Evolutionary conservation across 2,329 filamentous ascomycete genomes (phyloP), one percentile per base, ranked within the genome.

Genomic region (Microthyrium microscopicum): DNA sequence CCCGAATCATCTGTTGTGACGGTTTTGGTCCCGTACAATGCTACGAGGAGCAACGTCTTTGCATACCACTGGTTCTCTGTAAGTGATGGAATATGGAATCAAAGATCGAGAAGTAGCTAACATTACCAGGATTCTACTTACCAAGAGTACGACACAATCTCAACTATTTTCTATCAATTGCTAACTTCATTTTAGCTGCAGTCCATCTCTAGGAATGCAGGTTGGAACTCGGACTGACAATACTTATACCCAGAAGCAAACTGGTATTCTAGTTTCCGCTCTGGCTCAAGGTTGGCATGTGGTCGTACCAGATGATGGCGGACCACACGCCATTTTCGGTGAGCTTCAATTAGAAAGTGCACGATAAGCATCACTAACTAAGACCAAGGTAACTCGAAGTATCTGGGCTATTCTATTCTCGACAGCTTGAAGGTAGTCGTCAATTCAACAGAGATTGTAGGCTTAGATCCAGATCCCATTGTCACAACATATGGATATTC

Each of bases 401-500:
- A n/a, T n/a, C 51, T 54, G 1, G 62, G 60, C 2, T 54, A 64
- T 29, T 56, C 57, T 0, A 57, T 55, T 7, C 44, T 64, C 8
- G 57, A 66, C 42, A 48, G 49, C 3, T 43, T 63, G 2, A 55
- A 62, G 8, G 60, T 60, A 4, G 52, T 56, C 1, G 22, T 49
- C 11, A 32, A 31, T 17, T 41, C 36, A 7, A 28, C 20, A n/a
- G 42, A 35, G 3, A 42, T 44, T 4, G 48, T 41, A 4, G 34
- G 34, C 6, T 15, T 36, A 9, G 16, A n/a, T 13, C 15, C 29
- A 24, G 34, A 36, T 28, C 26, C 34, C 5, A 36, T 20, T 5
- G 46, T 59, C 26, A 54, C 58, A 3, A 46, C 69, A 35, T 70
- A 64, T 64, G 68, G 68, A 0, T 72, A 70, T 42, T 68, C 62